Conservation (phyloP, 2,329 filamentous ascomycete genomes). For the Colletotrichum endophyticum region DNA sequence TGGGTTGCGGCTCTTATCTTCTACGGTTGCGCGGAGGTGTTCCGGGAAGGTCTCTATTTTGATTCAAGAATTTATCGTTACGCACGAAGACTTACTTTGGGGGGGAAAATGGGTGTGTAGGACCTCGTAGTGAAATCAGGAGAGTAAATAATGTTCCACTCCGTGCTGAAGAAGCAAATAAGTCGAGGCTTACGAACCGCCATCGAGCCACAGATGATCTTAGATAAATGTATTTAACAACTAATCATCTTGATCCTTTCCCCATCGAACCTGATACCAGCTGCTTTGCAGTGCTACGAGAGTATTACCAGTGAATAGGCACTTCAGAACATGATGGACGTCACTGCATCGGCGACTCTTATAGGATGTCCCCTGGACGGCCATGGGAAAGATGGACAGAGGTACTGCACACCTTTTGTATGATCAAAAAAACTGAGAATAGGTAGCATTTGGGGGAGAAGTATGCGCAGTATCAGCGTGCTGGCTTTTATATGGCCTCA, state of each 20-base stretch:
- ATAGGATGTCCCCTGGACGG: too few relatives aligned
- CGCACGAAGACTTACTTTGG: too few relatives aligned
- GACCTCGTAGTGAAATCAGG: too few relatives aligned
- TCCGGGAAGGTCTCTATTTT: too few relatives aligned
- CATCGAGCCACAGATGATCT: too few relatives aligned
- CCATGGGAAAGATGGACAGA: not conserved
- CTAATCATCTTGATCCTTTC: not conserved
- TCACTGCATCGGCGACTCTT: not conserved
- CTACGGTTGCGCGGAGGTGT: not conserved
- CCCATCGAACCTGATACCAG: not conserved
- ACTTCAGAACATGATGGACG: not conserved
- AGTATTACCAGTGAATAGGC: not conserved
- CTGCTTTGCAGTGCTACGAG: not conserved
- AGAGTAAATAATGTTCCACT: too few relatives aligned
- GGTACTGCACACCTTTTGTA: not conserved
- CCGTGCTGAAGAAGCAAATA: too few relatives aligned
- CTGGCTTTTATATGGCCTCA: not conserved
- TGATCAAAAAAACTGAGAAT: not conserved
- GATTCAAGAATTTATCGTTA: too few relatives aligned
- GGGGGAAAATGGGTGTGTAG: too few relatives aligned
- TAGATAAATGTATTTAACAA: too few relatives aligned
- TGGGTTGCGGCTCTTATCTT: not conserved
- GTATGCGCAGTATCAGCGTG: not conserved
- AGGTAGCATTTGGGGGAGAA: not conserved
- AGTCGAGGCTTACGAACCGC: too few relatives aligned